Base-by-base conservation (phyloP, 2,329 filamentous ascomycete species). In the Xylariaceae sp. region DNA sequence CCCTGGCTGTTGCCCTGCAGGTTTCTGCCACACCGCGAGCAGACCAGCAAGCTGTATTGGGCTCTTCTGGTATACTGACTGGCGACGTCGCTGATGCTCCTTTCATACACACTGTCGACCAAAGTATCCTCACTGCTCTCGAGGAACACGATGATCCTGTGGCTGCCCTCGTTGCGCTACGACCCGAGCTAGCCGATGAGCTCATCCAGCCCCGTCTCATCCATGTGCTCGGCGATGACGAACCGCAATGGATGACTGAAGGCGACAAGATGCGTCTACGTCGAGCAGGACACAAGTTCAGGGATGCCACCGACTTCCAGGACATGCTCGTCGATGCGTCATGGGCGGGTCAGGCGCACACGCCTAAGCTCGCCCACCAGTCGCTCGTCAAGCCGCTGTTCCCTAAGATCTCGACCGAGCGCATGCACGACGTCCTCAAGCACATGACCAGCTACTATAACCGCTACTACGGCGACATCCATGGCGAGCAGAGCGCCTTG, bases 281-380 rank as follows among this genome's bases (percentile, higher is more conserved):
- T n/a, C 32, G 53, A 82, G 75, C 86, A 66, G 85, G 86, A 53
- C 75, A 80, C 55, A 86, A 83, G 63, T 90, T 90, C 74, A 88
- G 90, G 73, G 87, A 91, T 68, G 85, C 90, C 62, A 90, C 87
- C 22, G 75, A 83, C 49, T 79, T 79, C 45, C 72, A 75, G 17
- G 77, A 83, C 44, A 74, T 82, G 41, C 81, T 82, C 15, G 44
- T 45, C 6, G 40, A 35, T 14, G 44, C 18, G 15, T 39, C 42
- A 17, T 46, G 35, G n/a, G 47, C 50, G 2, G 53, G 53, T 18
- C 31, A 39, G 30, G 45, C 49, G 66, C 72, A 53, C 65, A 59
- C 56, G 59, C 52, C 52, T 6, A 35, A 42, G 2, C 19, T 54
- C 9, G 17, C 30, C 15, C 53, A 53, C 19, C 53, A 53, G 53